These are phyloP conservation scores for Dissoconium aciculare DNA, from an alignment of 2,329 filamentous ascomycete species.

Conservation along the genomic window DNA sequence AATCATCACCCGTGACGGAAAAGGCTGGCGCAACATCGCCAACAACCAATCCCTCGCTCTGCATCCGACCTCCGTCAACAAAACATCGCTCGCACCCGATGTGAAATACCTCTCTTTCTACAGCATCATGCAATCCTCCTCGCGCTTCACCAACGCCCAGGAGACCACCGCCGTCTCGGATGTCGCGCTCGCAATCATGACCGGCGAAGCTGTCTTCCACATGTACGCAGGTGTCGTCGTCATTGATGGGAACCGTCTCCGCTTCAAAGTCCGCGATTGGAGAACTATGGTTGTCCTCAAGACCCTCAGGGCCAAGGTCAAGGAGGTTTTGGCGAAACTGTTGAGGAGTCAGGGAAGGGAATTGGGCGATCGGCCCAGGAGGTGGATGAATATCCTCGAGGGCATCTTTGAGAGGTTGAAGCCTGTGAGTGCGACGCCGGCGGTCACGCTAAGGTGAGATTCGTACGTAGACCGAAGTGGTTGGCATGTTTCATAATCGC, in stretches of 20 bases:
- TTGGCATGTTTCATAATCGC: no score
- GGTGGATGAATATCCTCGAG: conserved; percentile 28
- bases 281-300: conserved; percentile 84
- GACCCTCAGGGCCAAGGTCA: conserved; percentile 54
- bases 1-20: conserved; percentile 66
- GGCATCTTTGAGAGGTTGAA: conserved; percentile 16
- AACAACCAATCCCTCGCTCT: conserved; percentile 86
- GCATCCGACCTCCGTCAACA: conserved; percentile 81
- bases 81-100: conserved; percentile 31
- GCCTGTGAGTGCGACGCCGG: no score
- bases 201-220: conserved; percentile 80
- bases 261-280: conserved; percentile 77
- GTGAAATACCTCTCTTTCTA: conserved; percentile 86
- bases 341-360: conserved; percentile 43
- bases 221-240: conserved; percentile 77
- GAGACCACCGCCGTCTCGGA: conserved; percentile 54
- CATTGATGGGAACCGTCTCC: conserved; percentile 72
- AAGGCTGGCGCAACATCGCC: conserved; percentile 76
- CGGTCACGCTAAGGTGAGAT: no score
- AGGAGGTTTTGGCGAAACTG: conserved; percentile 56
- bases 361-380: conserved; percentile 25
- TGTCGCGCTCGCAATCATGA: conserved; percentile 68
- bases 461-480: no score
- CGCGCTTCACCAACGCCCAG: conserved; percentile 73
- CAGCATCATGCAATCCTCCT: conserved; percentile 87